Evolutionary conservation across 345 rosid species (phyloP), one percentile per base, ranked within the genome.

Genomic region (Linum lewisii): DNA sequence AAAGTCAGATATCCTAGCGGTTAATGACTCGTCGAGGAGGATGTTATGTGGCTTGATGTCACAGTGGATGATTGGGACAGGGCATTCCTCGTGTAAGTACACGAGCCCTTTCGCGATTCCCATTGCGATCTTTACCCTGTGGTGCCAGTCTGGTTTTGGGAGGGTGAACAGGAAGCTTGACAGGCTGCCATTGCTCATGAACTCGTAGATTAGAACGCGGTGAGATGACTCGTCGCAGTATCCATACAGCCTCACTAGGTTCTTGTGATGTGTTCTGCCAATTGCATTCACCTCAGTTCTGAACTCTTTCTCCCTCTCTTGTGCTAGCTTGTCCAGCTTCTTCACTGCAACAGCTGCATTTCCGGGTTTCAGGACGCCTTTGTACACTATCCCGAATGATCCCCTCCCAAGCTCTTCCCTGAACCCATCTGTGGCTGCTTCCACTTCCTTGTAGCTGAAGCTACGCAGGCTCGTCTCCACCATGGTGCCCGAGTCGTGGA

Each of bases 261-360:
- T 76, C 70, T 60, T 73, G 66, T 76, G 80, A 58, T 72, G 65
- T 5, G 80, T 76, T 24, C 59, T 62, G 24, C 77, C 63, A 2
- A 73, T 70, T 7, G 63, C 74, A 5, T 19, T 45, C 10, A 66
- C 56, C 23, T 77, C 77, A 8, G 59, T 51, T 26, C 52, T 56
- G 55, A 73, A 77, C 44, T 64, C 80, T 23, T 29, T 73, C 20
- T 67, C 73, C 0, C 70, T 45, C 2, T 73, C 70, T 36, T 19
- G 59, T 0, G 44, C 65, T 26, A 65, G 1, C 20, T 21, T 54
- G 4, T 44, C 65, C 52, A 73, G 15, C 26, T 63, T 69, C 66
- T 69, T 77, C 1, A 77, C 65, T 0, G 73, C 77, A 5, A 69
- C 16, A 2, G 44, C 37, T 26, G 18, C 26, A 16, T 8, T 45